Conservation (phyloP, 2,329 filamentous ascomycete genomes). For the Basipetospora chlamydospora region DNA sequence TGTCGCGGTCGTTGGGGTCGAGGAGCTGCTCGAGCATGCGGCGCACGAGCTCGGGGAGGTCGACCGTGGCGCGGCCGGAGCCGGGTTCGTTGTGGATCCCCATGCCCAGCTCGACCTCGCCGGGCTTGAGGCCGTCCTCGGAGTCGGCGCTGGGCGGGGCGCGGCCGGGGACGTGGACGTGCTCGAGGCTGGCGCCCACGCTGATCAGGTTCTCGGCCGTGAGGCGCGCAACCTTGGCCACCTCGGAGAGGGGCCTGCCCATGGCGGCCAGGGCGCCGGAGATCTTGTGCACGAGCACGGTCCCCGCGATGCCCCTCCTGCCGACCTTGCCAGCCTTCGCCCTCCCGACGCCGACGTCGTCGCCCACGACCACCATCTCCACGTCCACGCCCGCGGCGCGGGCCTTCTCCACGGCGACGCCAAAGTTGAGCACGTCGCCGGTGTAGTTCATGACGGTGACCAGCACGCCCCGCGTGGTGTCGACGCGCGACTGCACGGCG, state of each 20-base stretch:
- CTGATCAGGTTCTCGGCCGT: conserved; percentile 66
- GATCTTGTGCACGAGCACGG: conserved; percentile 84
- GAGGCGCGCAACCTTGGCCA: conserved; percentile 56
- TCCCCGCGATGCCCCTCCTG: conserved; percentile 77
- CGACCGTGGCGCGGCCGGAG: conserved; percentile 34
- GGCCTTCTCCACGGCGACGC: conserved; percentile 85
- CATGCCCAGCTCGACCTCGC: conserved; percentile 56
- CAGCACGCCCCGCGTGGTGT: conserved; percentile 58
- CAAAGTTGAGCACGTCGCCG: conserved; percentile 80
- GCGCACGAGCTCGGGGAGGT: conserved; percentile 38
- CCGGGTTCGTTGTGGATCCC: conserved; percentile 62
- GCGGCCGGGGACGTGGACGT: conserved; percentile 86
- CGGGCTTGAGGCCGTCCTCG: conserved; percentile 38
- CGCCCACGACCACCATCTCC: conserved; percentile 83
- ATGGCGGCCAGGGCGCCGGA: conserved; percentile 66
- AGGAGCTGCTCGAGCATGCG: conserved; percentile 59
- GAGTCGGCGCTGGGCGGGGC: conserved; percentile 29
- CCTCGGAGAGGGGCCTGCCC: conserved; percentile 53
- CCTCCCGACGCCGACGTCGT: conserved; percentile 82
- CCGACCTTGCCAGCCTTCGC: conserved; percentile 81
- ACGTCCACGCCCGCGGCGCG: conserved; percentile 61
- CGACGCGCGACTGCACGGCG: conserved; percentile 59
- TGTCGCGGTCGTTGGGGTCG: conserved; percentile 49
- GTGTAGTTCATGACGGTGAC: conserved; percentile 97
- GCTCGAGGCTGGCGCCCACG: conserved; percentile 72